phyloP scores from a whole-genome alignment of 179 eudicot genomes.

The Beta macrorhiza region DNA sequence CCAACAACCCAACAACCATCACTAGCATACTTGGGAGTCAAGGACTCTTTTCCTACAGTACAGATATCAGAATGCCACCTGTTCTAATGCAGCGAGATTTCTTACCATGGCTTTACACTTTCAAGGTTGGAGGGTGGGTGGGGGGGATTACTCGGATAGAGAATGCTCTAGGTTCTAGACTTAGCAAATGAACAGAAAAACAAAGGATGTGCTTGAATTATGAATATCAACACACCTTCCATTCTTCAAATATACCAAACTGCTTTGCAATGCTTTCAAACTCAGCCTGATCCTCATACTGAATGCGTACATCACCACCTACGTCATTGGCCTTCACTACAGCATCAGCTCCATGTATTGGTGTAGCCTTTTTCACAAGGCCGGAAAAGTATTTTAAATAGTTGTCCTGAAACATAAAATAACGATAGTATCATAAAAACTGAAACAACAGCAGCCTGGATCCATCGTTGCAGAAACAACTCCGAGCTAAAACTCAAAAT shows the following conservation, averaged over 20 bases:
- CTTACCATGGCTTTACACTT: too few species aligned
- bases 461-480: not conserved
- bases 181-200: not conserved
- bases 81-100: too few species aligned
- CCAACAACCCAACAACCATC: not conserved
- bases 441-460: not conserved
- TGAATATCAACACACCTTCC: conserved; percentile 65
- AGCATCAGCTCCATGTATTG: conserved; percentile 54
- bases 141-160: too few species aligned
- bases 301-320: conserved; percentile 75
- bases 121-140: too few species aligned
- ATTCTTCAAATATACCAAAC: conserved; percentile 95
- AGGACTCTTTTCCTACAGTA: not conserved
- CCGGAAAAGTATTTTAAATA: conserved; percentile 64
- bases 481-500: not conserved
- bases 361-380: conserved; percentile 70
- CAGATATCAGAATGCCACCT: not conserved
- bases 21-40: not conserved
- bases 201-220: not conserved
- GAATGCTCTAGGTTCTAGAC: too few species aligned
- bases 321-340: conserved; percentile 59
- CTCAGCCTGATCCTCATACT: conserved; percentile 65
- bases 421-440: not conserved
- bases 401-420: conserved; percentile 48
- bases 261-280: conserved; percentile 79